Evolutionary conservation across 2,329 filamentous ascomycete species (phyloP).

Genomic region (Cladophialophora yegresii): DNA sequence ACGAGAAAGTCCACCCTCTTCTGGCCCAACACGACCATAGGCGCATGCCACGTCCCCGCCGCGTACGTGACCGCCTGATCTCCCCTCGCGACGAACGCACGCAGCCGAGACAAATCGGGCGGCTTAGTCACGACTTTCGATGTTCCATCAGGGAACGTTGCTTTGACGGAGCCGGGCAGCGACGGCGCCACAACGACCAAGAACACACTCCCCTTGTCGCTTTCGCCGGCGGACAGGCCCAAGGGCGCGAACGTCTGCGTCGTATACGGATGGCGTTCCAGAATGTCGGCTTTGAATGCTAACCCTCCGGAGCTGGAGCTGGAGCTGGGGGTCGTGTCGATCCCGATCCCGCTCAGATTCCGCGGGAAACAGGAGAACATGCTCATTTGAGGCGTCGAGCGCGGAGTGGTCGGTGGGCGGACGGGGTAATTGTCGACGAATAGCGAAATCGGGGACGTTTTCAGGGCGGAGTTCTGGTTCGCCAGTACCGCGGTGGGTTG

Average conservation of each 20-base stretch:
- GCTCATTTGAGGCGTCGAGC: conserved; percentile 67
- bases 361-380: conserved; percentile 85
- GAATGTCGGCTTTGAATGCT: conserved; percentile 67
- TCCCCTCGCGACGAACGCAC: conserved; percentile 75
- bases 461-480: conserved; percentile 87
- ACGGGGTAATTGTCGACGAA: conserved; percentile 74
- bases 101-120: conserved; percentile 70
- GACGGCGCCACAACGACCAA: conserved; percentile 88
- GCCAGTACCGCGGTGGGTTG: conserved; percentile 59
- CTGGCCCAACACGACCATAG: conserved; percentile 83
- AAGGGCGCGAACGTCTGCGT: conserved; percentile 90
- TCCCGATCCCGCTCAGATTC: conserved; percentile 44
- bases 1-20: conserved; percentile 81
- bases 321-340: conserved; percentile 9
- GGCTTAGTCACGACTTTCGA: conserved; percentile 51
- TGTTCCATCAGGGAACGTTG: conserved; percentile 38
- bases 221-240: conserved; percentile 31
- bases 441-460: conserved; percentile 78
- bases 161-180: conserved; percentile 45
- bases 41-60: conserved; percentile 91
- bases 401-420: conserved; percentile 47
- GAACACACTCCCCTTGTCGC: conserved; percentile 52
- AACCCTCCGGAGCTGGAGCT: conserved; percentile 19
- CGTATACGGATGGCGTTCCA: conserved; percentile 92
- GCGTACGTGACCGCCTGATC: conserved; percentile 88